Conservation (phyloP, 2,329 filamentous ascomycete genomes). For the Diplocarpon rosae region DNA sequence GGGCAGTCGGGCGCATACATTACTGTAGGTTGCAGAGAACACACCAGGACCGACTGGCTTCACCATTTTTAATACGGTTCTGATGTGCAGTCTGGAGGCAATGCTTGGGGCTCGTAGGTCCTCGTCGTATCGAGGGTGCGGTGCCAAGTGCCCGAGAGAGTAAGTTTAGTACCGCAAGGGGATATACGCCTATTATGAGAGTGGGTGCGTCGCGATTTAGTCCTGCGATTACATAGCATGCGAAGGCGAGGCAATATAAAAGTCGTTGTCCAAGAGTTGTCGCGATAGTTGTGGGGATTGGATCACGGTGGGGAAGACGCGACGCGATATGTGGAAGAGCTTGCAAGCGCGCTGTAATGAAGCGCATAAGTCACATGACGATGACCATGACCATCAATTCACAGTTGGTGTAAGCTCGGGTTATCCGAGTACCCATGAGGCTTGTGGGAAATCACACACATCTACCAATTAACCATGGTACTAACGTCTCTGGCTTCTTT, state of each 20-base stretch:
- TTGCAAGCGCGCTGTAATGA: not conserved
- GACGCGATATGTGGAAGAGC: not conserved
- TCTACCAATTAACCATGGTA: too few species aligned
- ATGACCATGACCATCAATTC: not conserved
- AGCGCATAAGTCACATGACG: not conserved
- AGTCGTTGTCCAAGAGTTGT: not conserved
- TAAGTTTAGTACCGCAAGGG: not conserved
- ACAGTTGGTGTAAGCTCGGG: too few species aligned
- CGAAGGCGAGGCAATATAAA: not conserved
- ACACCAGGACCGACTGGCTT: slow-evolving; percentile 31
- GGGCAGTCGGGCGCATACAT: slow-evolving; percentile 32
- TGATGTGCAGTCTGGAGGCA: not conserved
- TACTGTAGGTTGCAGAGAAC: slow-evolving; percentile 60
- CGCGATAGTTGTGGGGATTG: not conserved
- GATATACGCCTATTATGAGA: too few species aligned
- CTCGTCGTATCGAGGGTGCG: not conserved
- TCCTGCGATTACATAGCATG: not conserved
- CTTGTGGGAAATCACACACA: too few species aligned
- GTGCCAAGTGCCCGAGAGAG: not conserved
- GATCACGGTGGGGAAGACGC: not conserved
- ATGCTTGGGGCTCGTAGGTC: not conserved
- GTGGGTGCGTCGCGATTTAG: not conserved
- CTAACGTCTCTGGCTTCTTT: too few species aligned
- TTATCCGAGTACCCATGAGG: too few species aligned
- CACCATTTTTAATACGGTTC: slow-evolving; percentile 21